phyloP scores from a whole-genome alignment of 352 stramenopile species.

The Globisporangium abappressorium region DNA sequence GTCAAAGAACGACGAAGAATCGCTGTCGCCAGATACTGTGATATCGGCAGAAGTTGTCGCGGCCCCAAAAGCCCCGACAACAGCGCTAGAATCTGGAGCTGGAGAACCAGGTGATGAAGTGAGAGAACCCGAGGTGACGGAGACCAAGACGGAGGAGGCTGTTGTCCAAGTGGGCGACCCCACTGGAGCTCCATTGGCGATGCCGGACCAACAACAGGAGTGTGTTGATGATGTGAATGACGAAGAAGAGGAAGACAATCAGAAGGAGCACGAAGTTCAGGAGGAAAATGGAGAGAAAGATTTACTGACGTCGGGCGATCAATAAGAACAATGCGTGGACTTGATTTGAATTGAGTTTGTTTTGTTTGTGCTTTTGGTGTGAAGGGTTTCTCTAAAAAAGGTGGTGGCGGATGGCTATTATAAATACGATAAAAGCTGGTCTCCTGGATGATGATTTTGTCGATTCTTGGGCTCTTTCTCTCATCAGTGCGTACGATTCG shows the following conservation, averaged over 20 bases:
- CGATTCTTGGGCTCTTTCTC: background rate
- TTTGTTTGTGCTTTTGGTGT: background rate
- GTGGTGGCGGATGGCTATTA: conserved; percentile 9
- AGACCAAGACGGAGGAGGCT: background rate
- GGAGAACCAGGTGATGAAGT: background rate
- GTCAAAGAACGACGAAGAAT: background rate
- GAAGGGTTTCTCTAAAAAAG: conserved; percentile 3
- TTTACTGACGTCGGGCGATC: too few relatives aligned
- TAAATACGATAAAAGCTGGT: conserved; percentile 24
- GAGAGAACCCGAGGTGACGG: conserved; percentile 18
- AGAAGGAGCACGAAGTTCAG: conserved; percentile 1
- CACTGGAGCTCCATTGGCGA: background rate
- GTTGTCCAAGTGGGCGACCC: background rate
- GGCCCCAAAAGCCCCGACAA: background rate
- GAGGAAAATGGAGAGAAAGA: conserved; percentile 8
- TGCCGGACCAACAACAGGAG: background rate
- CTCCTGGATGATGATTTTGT: background rate
- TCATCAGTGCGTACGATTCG: background rate
- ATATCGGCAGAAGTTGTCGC: background rate
- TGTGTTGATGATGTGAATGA: background rate
- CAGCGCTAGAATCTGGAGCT: too few relatives aligned
- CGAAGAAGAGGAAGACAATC: conserved; percentile 3
- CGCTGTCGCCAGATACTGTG: background rate
- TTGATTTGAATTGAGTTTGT: background rate
- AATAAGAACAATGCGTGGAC: background rate